Evolutionary conservation across 1,284 basidiomycete genomes (phyloP).

Genomic region (Ganoderma lingzhi): DNA sequence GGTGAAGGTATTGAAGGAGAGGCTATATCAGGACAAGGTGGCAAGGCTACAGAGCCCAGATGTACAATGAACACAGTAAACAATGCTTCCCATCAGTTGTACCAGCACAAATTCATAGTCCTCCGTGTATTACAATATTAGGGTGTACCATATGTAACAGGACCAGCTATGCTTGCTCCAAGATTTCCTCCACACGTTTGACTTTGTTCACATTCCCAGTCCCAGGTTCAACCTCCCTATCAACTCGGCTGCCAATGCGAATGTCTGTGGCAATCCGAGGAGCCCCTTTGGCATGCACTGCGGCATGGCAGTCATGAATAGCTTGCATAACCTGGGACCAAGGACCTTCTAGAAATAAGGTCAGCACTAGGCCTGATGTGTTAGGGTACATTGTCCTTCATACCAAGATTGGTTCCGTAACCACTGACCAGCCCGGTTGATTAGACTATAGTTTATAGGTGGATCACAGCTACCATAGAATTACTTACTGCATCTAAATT

Average conservation of each 20-base stretch:
- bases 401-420: constrained; percentile 90
- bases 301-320: constrained; percentile 88
- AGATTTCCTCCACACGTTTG: constrained; percentile 80
- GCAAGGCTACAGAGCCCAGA: constrained; percentile 51
- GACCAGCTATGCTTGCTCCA: constrained; percentile 41
- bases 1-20: constrained; percentile 49
- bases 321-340: constrained; percentile 84
- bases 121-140: neutral
- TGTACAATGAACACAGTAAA: constrained; percentile 36
- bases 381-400: constrained; percentile 23
- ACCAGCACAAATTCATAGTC: neutral
- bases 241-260: constrained; percentile 89
- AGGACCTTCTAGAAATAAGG: constrained; percentile 68
- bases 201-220: constrained; percentile 83
- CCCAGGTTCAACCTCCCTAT: constrained; percentile 70
- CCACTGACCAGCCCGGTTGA: constrained; percentile 57
- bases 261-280: constrained; percentile 87
- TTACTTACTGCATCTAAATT: constrained; percentile 77
- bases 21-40: constrained; percentile 43
- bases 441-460: constrained; percentile 5
- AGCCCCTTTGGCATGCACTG: constrained; percentile 82
- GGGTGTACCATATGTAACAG: neutral
- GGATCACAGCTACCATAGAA: neutral
- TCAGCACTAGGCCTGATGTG: no score
- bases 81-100: neutral